These are phyloP conservation scores for Geoglossum cookeanum DNA, from an alignment of 2,329 filamentous ascomycete species.

Conservation along the genomic window DNA sequence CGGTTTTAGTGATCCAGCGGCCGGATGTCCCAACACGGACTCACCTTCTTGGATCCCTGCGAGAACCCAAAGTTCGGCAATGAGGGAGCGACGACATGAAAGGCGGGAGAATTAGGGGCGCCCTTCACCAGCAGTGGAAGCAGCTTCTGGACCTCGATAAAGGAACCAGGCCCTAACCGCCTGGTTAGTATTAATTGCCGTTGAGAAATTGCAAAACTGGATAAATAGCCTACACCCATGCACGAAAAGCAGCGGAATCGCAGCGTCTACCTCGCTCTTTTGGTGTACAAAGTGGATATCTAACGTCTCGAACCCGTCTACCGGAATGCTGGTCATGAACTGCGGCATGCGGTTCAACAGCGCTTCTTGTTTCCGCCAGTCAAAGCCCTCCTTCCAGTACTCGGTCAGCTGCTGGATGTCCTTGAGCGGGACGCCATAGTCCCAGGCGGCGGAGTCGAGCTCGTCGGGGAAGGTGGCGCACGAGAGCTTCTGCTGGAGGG, in stretches of 20 bases:
- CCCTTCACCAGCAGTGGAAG: conserved; percentile 27
- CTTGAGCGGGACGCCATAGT: conserved; percentile 38
- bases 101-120: conserved; percentile 25
- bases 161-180: conserved; percentile 55
- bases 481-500: conserved; percentile 36
- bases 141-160: conserved; percentile 45
- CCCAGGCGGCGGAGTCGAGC: conserved; percentile 31
- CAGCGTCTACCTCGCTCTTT: conserved; percentile 27
- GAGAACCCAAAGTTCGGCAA: conserved; percentile 39
- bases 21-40: too few species aligned
- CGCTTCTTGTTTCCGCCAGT: conserved; percentile 42
- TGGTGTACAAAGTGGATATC: conserved; percentile 48
- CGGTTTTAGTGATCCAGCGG: too few species aligned
- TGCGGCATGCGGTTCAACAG: conserved; percentile 42
- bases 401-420: conserved; percentile 39
- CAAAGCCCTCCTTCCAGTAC: conserved; percentile 36
- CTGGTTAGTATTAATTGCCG: too few species aligned
- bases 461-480: conserved; percentile 37
- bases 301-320: conserved; percentile 39
- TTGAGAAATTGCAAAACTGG: too few species aligned
- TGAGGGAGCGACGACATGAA: conserved; percentile 33
- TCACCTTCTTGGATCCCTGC: conserved; percentile 17
- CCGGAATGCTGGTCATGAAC: conserved; percentile 31
- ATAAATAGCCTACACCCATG: too few species aligned
- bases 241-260: conserved; percentile 47